Evolutionary conservation across 164 flowering plant species (phyloP).

Genomic region (Buxus sempervirens): DNA sequence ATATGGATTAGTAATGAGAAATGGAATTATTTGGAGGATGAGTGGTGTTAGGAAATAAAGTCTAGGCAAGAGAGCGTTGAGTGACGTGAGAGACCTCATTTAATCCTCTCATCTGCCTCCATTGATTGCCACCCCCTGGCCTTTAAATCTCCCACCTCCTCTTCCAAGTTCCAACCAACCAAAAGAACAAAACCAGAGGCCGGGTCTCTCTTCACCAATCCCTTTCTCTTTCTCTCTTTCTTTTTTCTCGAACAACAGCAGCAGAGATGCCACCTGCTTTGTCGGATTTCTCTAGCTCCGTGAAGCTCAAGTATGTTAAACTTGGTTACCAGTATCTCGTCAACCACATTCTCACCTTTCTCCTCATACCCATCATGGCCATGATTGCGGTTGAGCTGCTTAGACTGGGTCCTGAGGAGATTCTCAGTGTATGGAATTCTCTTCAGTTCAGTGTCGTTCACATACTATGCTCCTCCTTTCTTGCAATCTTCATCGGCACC

Average conservation of each 20-base stretch:
- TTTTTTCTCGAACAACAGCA: too few relatives aligned
- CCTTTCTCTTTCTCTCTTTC: neutral
- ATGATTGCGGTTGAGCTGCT: slow-evolving; percentile 10
- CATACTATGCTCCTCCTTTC: slow-evolving; percentile 19
- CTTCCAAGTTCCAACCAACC: neutral
- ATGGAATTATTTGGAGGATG: too few relatives aligned
- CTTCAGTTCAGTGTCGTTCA: slow-evolving; percentile 21
- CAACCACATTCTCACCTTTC: slow-evolving; percentile 27
- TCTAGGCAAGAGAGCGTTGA: slow-evolving; percentile 8
- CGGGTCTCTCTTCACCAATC: too few relatives aligned
- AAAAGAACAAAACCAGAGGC: neutral
- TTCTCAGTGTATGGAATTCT: slow-evolving; percentile 11
- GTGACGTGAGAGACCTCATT: slow-evolving; percentile 20
- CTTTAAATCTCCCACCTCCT: slow-evolving; percentile 23
- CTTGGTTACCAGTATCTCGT: slow-evolving; percentile 31
- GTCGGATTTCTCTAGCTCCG: slow-evolving; percentile 12
- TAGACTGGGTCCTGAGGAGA: slow-evolving; percentile 21
- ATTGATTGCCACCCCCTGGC: slow-evolving; percentile 24
- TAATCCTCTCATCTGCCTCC: slow-evolving; percentile 29
- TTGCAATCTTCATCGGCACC: slow-evolving; percentile 24
- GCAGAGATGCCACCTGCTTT: neutral
- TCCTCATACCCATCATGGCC: slow-evolving; percentile 24
- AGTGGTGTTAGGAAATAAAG: too few relatives aligned
- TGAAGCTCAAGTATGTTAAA: slow-evolving; percentile 32
- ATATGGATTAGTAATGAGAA: too few relatives aligned